Conservation (phyloP, 805 yeast genomes). For the Hanseniaspora pseudoguilliermondii region DNA sequence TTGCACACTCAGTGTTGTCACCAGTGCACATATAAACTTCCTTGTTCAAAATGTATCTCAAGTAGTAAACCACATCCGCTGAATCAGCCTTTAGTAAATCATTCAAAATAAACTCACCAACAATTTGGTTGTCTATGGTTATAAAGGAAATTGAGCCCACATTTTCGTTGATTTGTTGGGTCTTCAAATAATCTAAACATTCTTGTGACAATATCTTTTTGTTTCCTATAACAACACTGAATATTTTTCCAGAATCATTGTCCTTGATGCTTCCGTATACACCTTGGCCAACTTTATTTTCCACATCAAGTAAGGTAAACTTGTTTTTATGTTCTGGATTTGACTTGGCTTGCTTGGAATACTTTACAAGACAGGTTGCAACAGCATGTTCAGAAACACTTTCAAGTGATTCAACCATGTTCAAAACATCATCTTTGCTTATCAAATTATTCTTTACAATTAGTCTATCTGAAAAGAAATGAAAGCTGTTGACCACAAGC, state of each 20-base stretch:
- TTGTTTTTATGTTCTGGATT: neutral
- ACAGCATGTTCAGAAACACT: slow-evolving; percentile 74
- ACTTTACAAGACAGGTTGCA: slow-evolving; percentile 52
- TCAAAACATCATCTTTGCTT: slow-evolving; percentile 34
- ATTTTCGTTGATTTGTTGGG: slow-evolving; percentile 16
- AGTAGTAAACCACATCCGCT: slow-evolving; percentile 40
- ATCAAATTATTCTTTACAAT: slow-evolving; percentile 11
- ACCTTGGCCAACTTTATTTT: slow-evolving; percentile 31
- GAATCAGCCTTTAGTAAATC: slow-evolving; percentile 65
- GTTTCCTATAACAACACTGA: slow-evolving; percentile 44
- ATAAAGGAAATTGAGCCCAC: slow-evolving; percentile 37
- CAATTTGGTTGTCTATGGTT: slow-evolving; percentile 41
- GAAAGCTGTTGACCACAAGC: slow-evolving; percentile 37
- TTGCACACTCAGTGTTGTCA: slow-evolving; percentile 55
- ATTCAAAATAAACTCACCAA: slow-evolving; percentile 54
- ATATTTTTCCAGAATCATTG: slow-evolving; percentile 17
- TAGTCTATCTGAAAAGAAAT: slow-evolving; percentile 15
- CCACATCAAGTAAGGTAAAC: slow-evolving; percentile 18
- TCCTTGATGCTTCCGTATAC: slow-evolving; percentile 21
- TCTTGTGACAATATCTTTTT: slow-evolving; percentile 27
- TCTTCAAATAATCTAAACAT: slow-evolving; percentile 11
- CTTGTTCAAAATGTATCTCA: slow-evolving; percentile 37
- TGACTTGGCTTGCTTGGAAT: slow-evolving; percentile 20
- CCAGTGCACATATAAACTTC: slow-evolving; percentile 83
- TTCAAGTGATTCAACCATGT: slow-evolving; percentile 47